Evolutionary conservation across 768 basidiomycete genomes (phyloP).

Genomic region (Mycena leptocephala): DNA sequence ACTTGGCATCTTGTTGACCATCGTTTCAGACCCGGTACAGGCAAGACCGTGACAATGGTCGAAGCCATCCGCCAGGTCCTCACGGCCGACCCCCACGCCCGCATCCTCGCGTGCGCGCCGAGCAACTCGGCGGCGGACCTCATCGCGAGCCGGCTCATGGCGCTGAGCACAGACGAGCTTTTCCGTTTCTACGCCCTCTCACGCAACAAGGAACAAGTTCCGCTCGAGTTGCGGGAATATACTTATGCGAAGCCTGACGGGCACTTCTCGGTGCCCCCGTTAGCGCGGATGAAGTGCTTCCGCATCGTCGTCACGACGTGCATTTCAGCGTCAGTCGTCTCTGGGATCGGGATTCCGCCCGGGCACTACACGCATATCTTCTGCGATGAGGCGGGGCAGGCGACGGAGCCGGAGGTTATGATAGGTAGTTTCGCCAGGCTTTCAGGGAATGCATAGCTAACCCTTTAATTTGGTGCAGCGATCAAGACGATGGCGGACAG

Average conservation of each 20-base stretch:
- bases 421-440: slow-evolving; percentile 47
- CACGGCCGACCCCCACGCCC: slow-evolving; percentile 54
- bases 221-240: slow-evolving; percentile 58
- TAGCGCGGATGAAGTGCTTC: slow-evolving; percentile 58
- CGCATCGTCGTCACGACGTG: slow-evolving; percentile 78
- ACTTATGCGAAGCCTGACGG: slow-evolving; percentile 52
- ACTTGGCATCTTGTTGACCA: background rate
- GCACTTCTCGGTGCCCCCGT: slow-evolving; percentile 58
- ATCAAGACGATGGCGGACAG: slow-evolving; percentile 73
- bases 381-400: slow-evolving; percentile 82
- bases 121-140: slow-evolving; percentile 80
- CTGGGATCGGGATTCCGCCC: slow-evolving; percentile 69
- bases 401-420: slow-evolving; percentile 79
- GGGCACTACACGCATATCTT: slow-evolving; percentile 82
- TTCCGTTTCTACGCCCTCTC: slow-evolving; percentile 74
- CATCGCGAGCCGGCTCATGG: slow-evolving; percentile 62
- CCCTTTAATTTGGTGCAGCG: slow-evolving; percentile 41
- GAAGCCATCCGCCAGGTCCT: slow-evolving; percentile 76
- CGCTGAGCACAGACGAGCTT: slow-evolving; percentile 52
- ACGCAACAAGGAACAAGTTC: slow-evolving; percentile 60
- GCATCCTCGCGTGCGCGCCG: slow-evolving; percentile 77
- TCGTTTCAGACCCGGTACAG: slow-evolving; percentile 69
- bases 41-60: slow-evolving; percentile 78
- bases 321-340: slow-evolving; percentile 71
- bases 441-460: background rate